phyloP scores from a whole-genome alignment of 768 basidiomycete species.

The Holtermanniella nyarrowii region DNA sequence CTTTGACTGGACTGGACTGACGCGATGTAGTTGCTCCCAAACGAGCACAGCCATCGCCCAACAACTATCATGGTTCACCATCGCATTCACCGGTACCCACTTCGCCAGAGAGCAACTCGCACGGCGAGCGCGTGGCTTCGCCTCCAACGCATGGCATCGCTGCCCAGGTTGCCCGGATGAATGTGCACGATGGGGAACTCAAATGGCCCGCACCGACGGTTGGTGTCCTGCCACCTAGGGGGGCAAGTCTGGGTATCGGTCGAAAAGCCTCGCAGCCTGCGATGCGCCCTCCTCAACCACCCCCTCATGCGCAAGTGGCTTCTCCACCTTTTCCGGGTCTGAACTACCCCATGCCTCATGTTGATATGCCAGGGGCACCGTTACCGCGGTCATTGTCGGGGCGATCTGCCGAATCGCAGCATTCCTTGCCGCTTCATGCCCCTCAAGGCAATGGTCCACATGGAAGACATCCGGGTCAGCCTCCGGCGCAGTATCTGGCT shows the following conservation, averaged over 20 bases:
- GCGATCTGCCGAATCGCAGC: slow-evolving; percentile 23
- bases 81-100: slow-evolving; percentile 25
- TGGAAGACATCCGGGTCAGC: no score
- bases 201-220: slow-evolving; percentile 1
- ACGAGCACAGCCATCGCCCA: slow-evolving; percentile 9
- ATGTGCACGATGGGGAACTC: background rate
- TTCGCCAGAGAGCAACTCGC: slow-evolving; percentile 22
- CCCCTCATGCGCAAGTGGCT: slow-evolving; percentile 4
- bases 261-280: background rate
- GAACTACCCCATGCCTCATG: slow-evolving; percentile 5
- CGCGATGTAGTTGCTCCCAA: background rate
- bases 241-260: slow-evolving; percentile 20
- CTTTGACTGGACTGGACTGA: background rate
- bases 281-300: slow-evolving; percentile 1
- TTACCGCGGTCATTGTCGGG: slow-evolving; percentile 30
- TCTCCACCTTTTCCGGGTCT: slow-evolving; percentile 6
- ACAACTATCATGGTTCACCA: slow-evolving; percentile 4
- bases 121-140: slow-evolving; percentile 9
- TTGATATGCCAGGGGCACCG: slow-evolving; percentile 3
- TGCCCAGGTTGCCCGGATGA: background rate
- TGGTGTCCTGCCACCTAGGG: slow-evolving; percentile 23
- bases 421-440: background rate
- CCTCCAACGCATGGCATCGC: background rate
- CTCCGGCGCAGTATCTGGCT: no score
- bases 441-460: background rate